Evolutionary conservation across 2,329 filamentous ascomycete genomes (phyloP), one percentile per base, ranked within the genome.

Genomic region (Leptographium radiaticola): DNA sequence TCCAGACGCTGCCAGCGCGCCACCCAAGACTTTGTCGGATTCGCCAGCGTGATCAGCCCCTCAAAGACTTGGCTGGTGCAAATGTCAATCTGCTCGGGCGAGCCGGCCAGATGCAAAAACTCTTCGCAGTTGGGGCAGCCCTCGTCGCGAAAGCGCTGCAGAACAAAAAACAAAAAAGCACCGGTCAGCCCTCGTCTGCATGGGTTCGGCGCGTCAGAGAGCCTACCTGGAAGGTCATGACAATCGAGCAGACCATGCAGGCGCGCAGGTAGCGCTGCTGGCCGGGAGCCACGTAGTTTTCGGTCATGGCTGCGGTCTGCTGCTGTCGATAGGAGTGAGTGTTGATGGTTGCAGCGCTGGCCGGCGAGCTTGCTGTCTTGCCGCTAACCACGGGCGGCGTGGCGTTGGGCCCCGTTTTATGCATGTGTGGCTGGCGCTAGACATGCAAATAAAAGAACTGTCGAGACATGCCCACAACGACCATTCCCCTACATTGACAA

Each of bases 201-300:
- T 3, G 25, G 31, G 11, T 31, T n/a, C 20, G 10, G 25, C 16
- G 30, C 20, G 8, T 10, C 33, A 18, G 6, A 2, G 3, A 36
- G 34, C 78, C 61, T 73, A 89, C 86, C 60, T 76, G 77, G 64
- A 84, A 82, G 57, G 87, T 84, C 75, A 91, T 89, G 60, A 97
- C 88, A 66, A 97, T 86, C 53, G 89, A 91, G 80, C 93, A 98
- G 62, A 97, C 89, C 89, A 98, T 96, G 76, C 93, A 98, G 64
- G 93, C 93, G 70, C 93, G 90, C 61, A 95, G 80, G 67, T 87
- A 84, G 70, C 90, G 87, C 73, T 86, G 83, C 70, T 93, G 87
- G 66, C 75, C 77, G 8, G 86, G 78, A 16, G 86, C 72, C 58
- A 89, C 84, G 68, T 81, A 89, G 68, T 82, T 85, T 55, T 73